These are phyloP conservation scores for Papiliotrema flavescens DNA, from an alignment of 1,284 basidiomycete species.

Conservation along the genomic window DNA sequence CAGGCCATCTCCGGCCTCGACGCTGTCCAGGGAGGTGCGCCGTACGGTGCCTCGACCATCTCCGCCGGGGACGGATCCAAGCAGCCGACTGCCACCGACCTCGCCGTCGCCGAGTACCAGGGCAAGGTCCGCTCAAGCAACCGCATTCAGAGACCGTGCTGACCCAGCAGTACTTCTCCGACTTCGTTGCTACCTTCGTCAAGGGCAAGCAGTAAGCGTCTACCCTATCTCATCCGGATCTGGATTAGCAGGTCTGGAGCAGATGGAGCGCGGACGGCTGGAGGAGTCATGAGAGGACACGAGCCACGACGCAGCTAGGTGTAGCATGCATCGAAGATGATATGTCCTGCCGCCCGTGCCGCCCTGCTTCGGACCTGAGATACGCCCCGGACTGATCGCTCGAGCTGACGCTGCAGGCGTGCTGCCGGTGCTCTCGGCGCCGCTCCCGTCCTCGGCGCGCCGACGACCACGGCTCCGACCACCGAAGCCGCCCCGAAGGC, in stretches of 20 bases:
- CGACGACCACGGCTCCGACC: not conserved
- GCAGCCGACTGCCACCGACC: conserved; percentile 61
- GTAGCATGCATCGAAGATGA: not conserved
- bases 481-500: not conserved
- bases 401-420: not conserved
- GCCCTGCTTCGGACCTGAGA: not conserved
- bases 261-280: not conserved
- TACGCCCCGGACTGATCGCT: not conserved
- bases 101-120: conserved; percentile 63
- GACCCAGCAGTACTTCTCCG: conserved; percentile 37
- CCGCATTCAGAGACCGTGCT: too few species aligned
- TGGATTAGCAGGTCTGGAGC: too few species aligned
- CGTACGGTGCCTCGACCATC: conserved; percentile 66
- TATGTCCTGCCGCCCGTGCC: not conserved
- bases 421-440: not conserved
- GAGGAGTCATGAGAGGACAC: not conserved
- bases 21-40: conserved; percentile 66
- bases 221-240: not conserved
- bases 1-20: conserved; percentile 58
- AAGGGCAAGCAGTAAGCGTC: conserved; percentile 34
- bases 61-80: conserved; percentile 63
- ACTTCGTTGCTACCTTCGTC: conserved; percentile 41
- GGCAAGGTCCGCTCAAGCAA: conserved; percentile 45
- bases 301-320: not conserved
- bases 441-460: not conserved